Percentiles rank a stretch among this genome's conserved stretches.
phyloP scores from a whole-genome alignment of 495 filamentous ascomycete species.

The Aspergillus sclerotioniger region DNA sequence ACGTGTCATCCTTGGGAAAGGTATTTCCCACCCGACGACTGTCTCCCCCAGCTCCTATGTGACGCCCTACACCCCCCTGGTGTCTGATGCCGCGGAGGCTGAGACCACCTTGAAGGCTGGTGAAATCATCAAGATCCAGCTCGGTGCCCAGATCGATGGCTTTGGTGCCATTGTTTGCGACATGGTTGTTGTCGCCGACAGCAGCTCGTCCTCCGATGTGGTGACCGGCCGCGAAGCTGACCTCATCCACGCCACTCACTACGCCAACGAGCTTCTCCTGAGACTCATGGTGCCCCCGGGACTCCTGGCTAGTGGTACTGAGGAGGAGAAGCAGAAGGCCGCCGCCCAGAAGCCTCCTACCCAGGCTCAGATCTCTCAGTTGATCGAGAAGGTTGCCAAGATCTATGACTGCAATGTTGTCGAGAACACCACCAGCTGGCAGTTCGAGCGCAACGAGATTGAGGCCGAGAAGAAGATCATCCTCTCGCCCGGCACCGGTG shows the following conservation, averaged over 20 bases:
- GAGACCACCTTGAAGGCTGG: constrained; percentile 71
- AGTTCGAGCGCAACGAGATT: constrained; percentile 94
- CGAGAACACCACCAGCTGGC: constrained; percentile 96
- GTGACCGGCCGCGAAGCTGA: constrained; percentile 76
- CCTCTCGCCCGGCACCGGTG: constrained; percentile 74
- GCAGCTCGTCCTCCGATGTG: constrained; percentile 47
- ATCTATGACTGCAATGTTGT: constrained; percentile 89
- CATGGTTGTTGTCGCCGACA: constrained; percentile 66
- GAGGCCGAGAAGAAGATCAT: constrained; percentile 99
- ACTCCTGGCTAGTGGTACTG: constrained; percentile 74
- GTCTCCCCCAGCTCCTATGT: constrained; percentile 92
- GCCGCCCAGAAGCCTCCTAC: constrained; percentile 74
- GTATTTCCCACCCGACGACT: constrained; percentile 90
- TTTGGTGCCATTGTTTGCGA: constrained; percentile 96
- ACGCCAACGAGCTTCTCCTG: constrained; percentile 91
- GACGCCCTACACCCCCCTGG: constrained; percentile 93
- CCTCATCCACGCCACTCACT: constrained; percentile 85
- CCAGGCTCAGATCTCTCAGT: constrained; percentile 77
- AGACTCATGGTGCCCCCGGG: constrained; percentile 88
- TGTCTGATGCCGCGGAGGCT: constrained; percentile 81
- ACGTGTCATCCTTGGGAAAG: constrained; percentile 40
- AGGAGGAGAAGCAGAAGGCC: constrained; percentile 93
- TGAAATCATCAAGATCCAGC: constrained; percentile 91
- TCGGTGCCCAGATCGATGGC: constrained; percentile 97
- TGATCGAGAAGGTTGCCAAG: constrained; percentile 89